These are phyloP conservation scores for Lachnellula cervina DNA, from an alignment of 2,329 filamentous ascomycete genomes.

Conservation along the genomic window DNA sequence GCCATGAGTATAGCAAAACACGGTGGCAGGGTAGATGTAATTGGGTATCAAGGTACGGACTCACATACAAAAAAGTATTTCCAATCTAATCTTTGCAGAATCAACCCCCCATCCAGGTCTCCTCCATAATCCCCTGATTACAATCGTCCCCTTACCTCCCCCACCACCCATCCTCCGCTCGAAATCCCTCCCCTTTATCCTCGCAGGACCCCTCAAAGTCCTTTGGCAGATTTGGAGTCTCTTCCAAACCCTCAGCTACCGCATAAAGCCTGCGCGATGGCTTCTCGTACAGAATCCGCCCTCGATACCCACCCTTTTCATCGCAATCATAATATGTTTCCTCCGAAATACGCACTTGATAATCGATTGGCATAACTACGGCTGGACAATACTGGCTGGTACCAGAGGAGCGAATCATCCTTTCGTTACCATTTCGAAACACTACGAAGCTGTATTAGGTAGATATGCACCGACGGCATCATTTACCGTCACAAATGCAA, in stretches of 20 bases:
- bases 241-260: conserved; percentile 67
- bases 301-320: conserved; percentile 81
- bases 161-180: conserved; percentile 64
- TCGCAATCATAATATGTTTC: conserved; percentile 68
- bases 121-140: conserved; percentile 61
- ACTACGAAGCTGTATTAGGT: conserved; percentile 72
- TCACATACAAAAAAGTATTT: conserved; percentile 3
- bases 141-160: conserved; percentile 63
- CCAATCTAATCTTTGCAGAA: conserved; percentile 44
- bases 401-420: conserved; percentile 57
- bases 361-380: conserved; percentile 99
- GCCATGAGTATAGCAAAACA: conserved; percentile 84
- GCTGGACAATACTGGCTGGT: conserved; percentile 80
- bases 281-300: conserved; percentile 93
- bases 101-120: conserved; percentile 78
- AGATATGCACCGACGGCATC: conserved; percentile 64
- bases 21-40: conserved; percentile 73
- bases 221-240: conserved; percentile 74
- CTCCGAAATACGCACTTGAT: conserved; percentile 76
- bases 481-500: conserved; percentile 84
- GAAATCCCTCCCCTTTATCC: conserved; percentile 68
- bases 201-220: conserved; percentile 79
- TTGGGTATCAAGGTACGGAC: conserved; percentile 73
- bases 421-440: conserved; percentile 70
- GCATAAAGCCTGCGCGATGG: conserved; percentile 70